These are phyloP conservation scores for Lodderomyces oxycetoniae DNA, from an alignment of 1,139 yeast species.

Conservation along the genomic window DNA sequence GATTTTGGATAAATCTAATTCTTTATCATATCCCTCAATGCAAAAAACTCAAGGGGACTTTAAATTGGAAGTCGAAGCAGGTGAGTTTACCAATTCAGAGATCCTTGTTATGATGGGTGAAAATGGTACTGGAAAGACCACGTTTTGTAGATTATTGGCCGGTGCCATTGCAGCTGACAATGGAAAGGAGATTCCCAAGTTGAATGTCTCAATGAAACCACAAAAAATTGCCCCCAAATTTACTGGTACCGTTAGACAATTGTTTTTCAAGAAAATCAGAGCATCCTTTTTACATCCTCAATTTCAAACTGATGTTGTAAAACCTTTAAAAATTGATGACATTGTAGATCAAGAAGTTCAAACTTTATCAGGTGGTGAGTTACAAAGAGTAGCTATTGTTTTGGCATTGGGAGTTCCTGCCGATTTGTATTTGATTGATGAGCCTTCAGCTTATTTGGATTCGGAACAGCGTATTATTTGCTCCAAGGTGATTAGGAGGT, in stretches of 20 bases:
- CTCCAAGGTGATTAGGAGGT: constrained; percentile 96
- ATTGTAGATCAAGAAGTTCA: constrained; percentile 97
- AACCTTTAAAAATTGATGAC: constrained; percentile 89
- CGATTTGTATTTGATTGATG: constrained; percentile 93
- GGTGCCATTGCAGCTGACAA: constrained; percentile 88
- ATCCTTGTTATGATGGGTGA: constrained; percentile 99
- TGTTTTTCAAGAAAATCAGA: constrained; percentile 93
- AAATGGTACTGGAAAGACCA: constrained; percentile 98
- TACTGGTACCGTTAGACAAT: constrained; percentile 97
- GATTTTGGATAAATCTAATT: constrained; percentile 72
- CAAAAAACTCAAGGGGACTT: constrained; percentile 93
- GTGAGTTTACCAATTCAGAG: constrained; percentile 94
- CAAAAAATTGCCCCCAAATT: constrained; percentile 98
- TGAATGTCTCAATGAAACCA: constrained; percentile 95
- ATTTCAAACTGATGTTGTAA: constrained; percentile 96
- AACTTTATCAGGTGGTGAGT: constrained; percentile 97
- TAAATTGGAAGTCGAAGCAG: constrained; percentile 71
- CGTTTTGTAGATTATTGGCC: constrained; percentile 90
- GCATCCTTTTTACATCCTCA: constrained; percentile 93
- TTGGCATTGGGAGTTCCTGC: constrained; percentile 92
- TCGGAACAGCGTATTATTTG: constrained; percentile 99
- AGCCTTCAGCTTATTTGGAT: constrained; percentile 97
- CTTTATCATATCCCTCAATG: constrained; percentile 77
- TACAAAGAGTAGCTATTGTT: constrained; percentile 98
- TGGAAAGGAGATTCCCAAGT: constrained; percentile 72